Conservation (phyloP, 768 basidiomycete species). For the Mycena galericulata region DNA sequence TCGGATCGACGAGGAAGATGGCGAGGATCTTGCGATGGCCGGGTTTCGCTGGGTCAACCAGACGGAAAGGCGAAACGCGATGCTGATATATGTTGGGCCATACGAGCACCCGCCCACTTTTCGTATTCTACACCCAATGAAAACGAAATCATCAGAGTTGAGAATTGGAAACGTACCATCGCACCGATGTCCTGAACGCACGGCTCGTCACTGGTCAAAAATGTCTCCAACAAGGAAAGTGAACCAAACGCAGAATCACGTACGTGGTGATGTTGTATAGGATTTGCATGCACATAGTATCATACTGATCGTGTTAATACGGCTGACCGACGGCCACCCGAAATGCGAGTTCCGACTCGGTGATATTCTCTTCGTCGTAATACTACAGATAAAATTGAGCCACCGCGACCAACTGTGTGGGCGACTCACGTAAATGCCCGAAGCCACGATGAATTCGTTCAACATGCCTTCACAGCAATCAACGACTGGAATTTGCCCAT, state of each 20-base stretch:
- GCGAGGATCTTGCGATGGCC: slow-evolving; percentile 52
- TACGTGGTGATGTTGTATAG: too few species aligned
- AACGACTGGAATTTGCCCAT: too few species aligned
- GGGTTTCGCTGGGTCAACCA: slow-evolving; percentile 46
- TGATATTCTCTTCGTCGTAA: slow-evolving; percentile 15
- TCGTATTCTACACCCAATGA: slow-evolving; percentile 27
- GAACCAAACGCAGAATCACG: too few species aligned
- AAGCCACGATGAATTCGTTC: too few species aligned
- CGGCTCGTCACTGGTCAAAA: slow-evolving; percentile 6
- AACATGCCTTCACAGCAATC: too few species aligned
- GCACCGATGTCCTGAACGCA: slow-evolving; percentile 42
- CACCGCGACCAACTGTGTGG: too few species aligned
- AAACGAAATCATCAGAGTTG: background rate
- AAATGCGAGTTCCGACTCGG: background rate
- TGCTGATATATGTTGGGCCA: slow-evolving; percentile 55
- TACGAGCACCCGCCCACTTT: slow-evolving; percentile 43
- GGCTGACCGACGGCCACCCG: background rate
- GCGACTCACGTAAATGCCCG: too few species aligned
- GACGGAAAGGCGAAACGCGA: slow-evolving; percentile 48
- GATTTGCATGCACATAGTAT: too few species aligned
- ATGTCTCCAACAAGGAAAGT: background rate
- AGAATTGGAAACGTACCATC: slow-evolving; percentile 27
- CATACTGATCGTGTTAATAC: background rate
- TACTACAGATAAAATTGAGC: too few species aligned
- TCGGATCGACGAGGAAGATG: slow-evolving; percentile 39